Evolutionary conservation across 2,329 filamentous ascomycete genomes (phyloP).

Genomic region (Calonectria honghensis): DNA sequence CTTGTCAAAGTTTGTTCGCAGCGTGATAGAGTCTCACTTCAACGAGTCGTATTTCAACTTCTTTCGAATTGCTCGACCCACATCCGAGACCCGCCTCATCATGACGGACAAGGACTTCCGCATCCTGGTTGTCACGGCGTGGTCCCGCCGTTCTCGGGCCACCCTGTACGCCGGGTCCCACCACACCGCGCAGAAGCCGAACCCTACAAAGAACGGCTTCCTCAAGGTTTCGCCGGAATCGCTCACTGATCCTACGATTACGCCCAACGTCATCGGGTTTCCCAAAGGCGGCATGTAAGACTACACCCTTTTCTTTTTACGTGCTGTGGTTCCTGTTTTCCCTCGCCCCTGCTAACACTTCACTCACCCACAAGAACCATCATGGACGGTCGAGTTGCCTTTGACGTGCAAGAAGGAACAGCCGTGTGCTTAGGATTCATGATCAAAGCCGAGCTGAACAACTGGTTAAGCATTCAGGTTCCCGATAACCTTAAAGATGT

Average conservation of each 20-base stretch:
- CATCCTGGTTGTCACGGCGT: constrained; percentile 10
- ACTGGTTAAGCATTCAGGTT: not conserved
- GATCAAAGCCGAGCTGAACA: constrained; percentile 3
- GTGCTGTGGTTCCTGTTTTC: not conserved
- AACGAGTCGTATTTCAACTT: constrained; percentile 18
- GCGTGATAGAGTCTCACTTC: constrained; percentile 12
- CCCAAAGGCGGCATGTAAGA: not conserved
- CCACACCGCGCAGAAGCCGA: not conserved
- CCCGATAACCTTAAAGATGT: not conserved
- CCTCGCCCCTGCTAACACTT: too few species aligned
- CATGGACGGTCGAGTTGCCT: constrained; percentile 3
- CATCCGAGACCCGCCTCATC: not conserved
- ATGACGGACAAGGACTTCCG: not conserved
- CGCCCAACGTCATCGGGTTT: not conserved
- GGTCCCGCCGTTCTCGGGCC: constrained; percentile 14
- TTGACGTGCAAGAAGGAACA: constrained; percentile 7
- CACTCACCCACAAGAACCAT: not conserved
- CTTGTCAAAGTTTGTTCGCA: not conserved
- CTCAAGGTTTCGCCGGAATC: constrained; percentile 4
- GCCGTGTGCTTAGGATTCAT: constrained; percentile 13
- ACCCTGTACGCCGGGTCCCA: constrained; percentile 4
- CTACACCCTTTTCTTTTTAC: not conserved
- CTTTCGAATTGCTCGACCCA: constrained; percentile 4
- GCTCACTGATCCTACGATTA: not conserved
- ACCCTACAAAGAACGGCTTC: constrained; percentile 10